phyloP scores from a whole-genome alignment of 441 rosid species.

The Geranium incanum region DNA sequence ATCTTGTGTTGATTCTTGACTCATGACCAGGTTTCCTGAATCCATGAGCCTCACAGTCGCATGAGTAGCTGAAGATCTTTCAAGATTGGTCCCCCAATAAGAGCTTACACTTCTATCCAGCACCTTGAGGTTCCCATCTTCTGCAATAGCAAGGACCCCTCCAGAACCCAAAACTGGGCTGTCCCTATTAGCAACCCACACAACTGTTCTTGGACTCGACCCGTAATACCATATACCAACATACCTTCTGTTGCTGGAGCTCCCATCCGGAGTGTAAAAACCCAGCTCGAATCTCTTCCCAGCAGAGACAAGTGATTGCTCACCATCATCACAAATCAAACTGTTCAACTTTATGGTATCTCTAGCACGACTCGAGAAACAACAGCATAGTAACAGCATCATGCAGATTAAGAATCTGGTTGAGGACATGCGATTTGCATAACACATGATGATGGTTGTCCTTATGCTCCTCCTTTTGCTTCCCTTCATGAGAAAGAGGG shows the following conservation, averaged over 20 bases:
- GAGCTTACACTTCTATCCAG: slow-evolving; percentile 19
- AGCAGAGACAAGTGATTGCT: slow-evolving; percentile 41
- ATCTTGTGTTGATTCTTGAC: slow-evolving; percentile 4
- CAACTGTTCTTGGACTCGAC: slow-evolving; percentile 33
- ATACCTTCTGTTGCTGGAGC: slow-evolving; percentile 37
- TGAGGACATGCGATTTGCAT: background rate
- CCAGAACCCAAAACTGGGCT: slow-evolving; percentile 28
- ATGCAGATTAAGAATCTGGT: slow-evolving; percentile 19
- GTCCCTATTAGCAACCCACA: slow-evolving; percentile 63
- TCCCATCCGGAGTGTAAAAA: slow-evolving; percentile 44
- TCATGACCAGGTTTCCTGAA: slow-evolving; percentile 44
- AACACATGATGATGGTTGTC: background rate
- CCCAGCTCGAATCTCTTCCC: slow-evolving; percentile 50
- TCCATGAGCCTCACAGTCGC: slow-evolving; percentile 35
- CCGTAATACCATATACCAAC: slow-evolving; percentile 49
- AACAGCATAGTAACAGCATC: slow-evolving; percentile 24
- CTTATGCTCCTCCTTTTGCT: slow-evolving; percentile 10
- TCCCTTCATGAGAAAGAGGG: background rate
- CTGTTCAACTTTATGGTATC: slow-evolving; percentile 24
- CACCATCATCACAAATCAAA: slow-evolving; percentile 22
- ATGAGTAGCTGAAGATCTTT: slow-evolving; percentile 18
- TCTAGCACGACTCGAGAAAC: slow-evolving; percentile 25
- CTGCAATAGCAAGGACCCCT: slow-evolving; percentile 25
- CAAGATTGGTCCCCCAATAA: slow-evolving; percentile 30
- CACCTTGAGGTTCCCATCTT: slow-evolving; percentile 40